Percentiles rank a stretch among this genome's conserved stretches.
Conservation (phyloP, 257 asterid genomes). For the Solanum sitiens region DNA sequence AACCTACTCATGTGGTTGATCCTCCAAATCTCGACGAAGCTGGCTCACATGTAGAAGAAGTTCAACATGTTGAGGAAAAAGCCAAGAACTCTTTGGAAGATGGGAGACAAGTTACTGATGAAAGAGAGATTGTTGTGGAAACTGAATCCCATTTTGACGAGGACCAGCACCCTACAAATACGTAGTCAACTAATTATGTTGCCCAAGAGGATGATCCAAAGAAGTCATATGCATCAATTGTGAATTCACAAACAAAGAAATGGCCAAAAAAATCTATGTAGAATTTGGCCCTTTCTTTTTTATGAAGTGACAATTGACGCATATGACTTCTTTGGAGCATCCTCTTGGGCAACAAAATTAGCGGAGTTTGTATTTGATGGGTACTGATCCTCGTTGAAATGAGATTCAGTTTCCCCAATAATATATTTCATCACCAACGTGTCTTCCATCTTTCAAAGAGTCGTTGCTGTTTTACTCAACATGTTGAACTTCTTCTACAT, state of each 20-base stretch:
- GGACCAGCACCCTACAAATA: slow-evolving; percentile 22
- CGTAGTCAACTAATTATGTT: slow-evolving; percentile 31
- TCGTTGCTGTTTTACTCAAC: slow-evolving; percentile 27
- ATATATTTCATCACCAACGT: slow-evolving; percentile 24
- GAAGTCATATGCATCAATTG: slow-evolving; percentile 87
- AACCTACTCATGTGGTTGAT: slow-evolving; percentile 43
- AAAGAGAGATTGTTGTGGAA: slow-evolving; percentile 34
- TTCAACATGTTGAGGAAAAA: slow-evolving; percentile 29
- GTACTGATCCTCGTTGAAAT: slow-evolving; percentile 26
- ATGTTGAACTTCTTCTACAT: slow-evolving; percentile 28
- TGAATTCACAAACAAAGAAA: slow-evolving; percentile 55
- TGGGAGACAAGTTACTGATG: slow-evolving; percentile 29
- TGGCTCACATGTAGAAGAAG: slow-evolving; percentile 34
- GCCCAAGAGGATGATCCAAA: slow-evolving; percentile 55
- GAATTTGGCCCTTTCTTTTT: slow-evolving; percentile 39
- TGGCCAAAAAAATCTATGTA: slow-evolving; percentile 42
- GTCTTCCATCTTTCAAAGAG: slow-evolving; percentile 37
- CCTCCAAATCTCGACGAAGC: slow-evolving; percentile 25
- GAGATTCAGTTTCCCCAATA: slow-evolving; percentile 32
- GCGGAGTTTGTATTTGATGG: slow-evolving; percentile 21
- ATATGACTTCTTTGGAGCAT: slow-evolving; percentile 65
- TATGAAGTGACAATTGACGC: slow-evolving; percentile 75
- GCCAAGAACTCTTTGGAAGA: slow-evolving; percentile 26
- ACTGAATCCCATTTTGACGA: slow-evolving; percentile 27
- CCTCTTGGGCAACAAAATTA: slow-evolving; percentile 38